phyloP scores from a whole-genome alignment of 2,329 filamentous ascomycete species.

The Colletotrichum truncatum region DNA sequence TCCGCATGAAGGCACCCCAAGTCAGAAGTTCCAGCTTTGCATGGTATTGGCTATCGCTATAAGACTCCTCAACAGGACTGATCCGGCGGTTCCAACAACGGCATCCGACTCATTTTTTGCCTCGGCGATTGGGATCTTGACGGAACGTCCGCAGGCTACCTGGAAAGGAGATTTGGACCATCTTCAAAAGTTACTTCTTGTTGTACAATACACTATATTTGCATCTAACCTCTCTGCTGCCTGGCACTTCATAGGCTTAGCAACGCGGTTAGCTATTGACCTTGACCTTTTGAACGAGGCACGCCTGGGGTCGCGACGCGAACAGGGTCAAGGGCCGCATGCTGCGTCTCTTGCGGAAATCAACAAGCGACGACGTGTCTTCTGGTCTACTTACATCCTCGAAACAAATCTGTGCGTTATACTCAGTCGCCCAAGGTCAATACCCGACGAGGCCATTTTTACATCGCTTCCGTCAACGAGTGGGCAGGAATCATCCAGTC shows the following conservation, averaged over 20 bases:
- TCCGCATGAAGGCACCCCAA: neutral
- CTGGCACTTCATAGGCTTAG: slow-evolving; percentile 30
- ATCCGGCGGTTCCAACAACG: slow-evolving; percentile 19
- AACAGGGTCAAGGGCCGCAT: neutral
- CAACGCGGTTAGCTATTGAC: slow-evolving; percentile 24
- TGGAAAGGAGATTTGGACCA: slow-evolving; percentile 27
- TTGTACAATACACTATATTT: slow-evolving; percentile 29
- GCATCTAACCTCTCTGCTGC: slow-evolving; percentile 22
- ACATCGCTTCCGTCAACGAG: slow-evolving; percentile 19
- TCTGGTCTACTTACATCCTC: slow-evolving; percentile 29
- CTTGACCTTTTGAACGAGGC: slow-evolving; percentile 24
- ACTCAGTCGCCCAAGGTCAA: slow-evolving; percentile 22
- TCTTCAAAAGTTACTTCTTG: slow-evolving; percentile 21
- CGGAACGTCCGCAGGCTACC: slow-evolving; percentile 10
- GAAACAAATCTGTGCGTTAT: slow-evolving; percentile 32
- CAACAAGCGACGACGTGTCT: slow-evolving; percentile 21
- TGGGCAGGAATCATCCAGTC: neutral
- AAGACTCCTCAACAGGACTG: slow-evolving; percentile 27
- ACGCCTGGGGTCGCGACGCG: neutral
- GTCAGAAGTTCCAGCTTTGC: slow-evolving; percentile 5
- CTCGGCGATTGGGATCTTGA: slow-evolving; percentile 8
- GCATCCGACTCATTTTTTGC: slow-evolving; percentile 26
- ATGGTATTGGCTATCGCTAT: slow-evolving; percentile 24
- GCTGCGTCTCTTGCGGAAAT: neutral
- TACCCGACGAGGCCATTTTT: slow-evolving; percentile 30